phyloP scores from a whole-genome alignment of 192 early-diverging fungal genomes.

The Diversispora epigaea region DNA sequence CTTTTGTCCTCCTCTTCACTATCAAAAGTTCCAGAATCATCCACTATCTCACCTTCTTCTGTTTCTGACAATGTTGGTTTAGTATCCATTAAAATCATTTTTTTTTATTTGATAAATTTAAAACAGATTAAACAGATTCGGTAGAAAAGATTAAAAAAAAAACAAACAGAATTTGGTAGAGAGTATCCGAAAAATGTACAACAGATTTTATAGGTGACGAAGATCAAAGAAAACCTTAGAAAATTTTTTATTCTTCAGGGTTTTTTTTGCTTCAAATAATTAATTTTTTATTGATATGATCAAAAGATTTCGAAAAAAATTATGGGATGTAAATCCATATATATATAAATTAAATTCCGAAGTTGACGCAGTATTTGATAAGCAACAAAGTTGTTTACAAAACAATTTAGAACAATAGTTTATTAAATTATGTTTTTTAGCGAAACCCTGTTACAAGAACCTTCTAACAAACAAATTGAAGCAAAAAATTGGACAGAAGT shows the following conservation, averaged over 20 bases:
- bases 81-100: slow-evolving; percentile 23
- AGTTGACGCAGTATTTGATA: no score
- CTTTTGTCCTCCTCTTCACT: slow-evolving; percentile 19
- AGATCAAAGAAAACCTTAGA: no score
- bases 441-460: neutral
- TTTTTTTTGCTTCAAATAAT: no score
- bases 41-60: slow-evolving; percentile 35
- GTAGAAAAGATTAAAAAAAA: neutral
- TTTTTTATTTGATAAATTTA: neutral
- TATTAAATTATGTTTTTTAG: neutral
- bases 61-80: slow-evolving; percentile 28
- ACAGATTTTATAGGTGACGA: no score
- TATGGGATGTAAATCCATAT: no score
- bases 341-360: no score
- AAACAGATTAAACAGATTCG: neutral
- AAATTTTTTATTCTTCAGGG: no score
- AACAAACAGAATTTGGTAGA: no score
- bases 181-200: no score
- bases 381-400: no score
- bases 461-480: neutral
- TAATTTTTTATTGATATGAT: no score
- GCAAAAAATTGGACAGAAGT: neutral
- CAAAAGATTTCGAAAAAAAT: no score
- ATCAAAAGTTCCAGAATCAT: slow-evolving; percentile 25
- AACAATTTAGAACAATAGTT: neutral